Conservation (phyloP, 2,329 filamentous ascomycete species). For the Colletotrichum sidae region DNA sequence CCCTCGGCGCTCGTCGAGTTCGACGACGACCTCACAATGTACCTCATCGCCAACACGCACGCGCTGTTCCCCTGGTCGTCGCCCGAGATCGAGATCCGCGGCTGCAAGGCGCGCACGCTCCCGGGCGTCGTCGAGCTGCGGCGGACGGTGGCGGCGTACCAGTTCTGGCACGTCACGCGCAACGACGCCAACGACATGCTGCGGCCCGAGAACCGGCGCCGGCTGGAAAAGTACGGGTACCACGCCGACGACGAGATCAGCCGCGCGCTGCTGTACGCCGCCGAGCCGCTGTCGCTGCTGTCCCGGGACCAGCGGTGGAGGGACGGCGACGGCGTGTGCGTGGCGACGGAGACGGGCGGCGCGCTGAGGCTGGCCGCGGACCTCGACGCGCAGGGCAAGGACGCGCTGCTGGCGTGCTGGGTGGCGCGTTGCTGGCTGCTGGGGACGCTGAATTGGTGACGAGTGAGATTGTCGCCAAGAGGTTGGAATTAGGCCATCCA, state of each 20-base stretch:
- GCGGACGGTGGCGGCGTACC: slow-evolving; percentile 17
- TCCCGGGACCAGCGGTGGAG: slow-evolving; percentile 9
- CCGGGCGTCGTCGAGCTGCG: slow-evolving; percentile 21
- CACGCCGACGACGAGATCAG: slow-evolving; percentile 20
- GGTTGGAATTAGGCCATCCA: background rate
- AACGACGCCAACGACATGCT: slow-evolving; percentile 16
- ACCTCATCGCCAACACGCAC: slow-evolving; percentile 13
- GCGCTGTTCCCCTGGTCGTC: background rate
- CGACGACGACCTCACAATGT: slow-evolving; percentile 21
- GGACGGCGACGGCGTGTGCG: slow-evolving; percentile 11
- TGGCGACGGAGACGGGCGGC: slow-evolving; percentile 18
- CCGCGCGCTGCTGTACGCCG: slow-evolving; percentile 13
- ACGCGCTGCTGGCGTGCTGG: slow-evolving; percentile 28
- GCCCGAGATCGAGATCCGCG: slow-evolving; percentile 18
- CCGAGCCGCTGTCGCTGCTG: background rate
- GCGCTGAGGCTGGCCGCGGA: slow-evolving; percentile 1
- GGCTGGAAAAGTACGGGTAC: slow-evolving; percentile 16
- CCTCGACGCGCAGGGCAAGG: background rate
- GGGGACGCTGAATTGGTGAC: background rate
- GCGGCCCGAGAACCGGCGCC: slow-evolving; percentile 11
- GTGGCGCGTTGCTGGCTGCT: slow-evolving; percentile 12
- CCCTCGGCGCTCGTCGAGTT: slow-evolving; percentile 3
- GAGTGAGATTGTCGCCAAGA: background rate
- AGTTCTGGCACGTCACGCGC: slow-evolving; percentile 38
- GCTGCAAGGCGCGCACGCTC: slow-evolving; percentile 20